Evolutionary conservation across 495 filamentous ascomycete species (phyloP).

Genomic region (Podospora comata): DNA sequence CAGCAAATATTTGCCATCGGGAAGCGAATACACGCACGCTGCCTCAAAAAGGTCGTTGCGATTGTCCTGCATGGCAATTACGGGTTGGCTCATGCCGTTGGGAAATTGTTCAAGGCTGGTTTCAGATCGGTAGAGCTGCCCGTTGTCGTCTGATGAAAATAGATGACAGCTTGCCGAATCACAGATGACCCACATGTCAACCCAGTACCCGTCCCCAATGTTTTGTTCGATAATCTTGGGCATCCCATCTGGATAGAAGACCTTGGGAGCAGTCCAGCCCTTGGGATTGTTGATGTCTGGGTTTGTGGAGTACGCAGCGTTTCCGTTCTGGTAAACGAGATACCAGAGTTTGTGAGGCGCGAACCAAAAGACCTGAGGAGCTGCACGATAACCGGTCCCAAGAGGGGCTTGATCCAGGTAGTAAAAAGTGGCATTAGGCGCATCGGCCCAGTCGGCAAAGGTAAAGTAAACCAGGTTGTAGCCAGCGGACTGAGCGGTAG

Average conservation of each 20-base stretch:
- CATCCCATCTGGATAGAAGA: conserved; percentile 21
- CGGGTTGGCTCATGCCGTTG: conserved; percentile 24
- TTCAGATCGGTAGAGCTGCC: conserved; percentile 29
- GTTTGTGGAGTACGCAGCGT: conserved; percentile 34
- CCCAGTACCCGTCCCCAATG: conserved; percentile 28
- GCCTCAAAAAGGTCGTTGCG: conserved; percentile 25
- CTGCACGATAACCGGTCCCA: conserved; percentile 28
- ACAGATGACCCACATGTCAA: conserved; percentile 35
- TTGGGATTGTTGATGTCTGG: conserved; percentile 25
- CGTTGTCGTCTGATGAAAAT: conserved; percentile 32
- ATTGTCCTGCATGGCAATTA: conserved; percentile 23
- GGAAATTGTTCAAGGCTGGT: conserved; percentile 22
- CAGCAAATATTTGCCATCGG: conserved; percentile 23
- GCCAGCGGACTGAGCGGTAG: conserved; percentile 22
- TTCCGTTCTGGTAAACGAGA: conserved; percentile 31
- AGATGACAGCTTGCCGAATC: conserved; percentile 23
- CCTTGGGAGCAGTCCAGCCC: conserved; percentile 27
- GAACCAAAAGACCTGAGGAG: conserved; percentile 29
- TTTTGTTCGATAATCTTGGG: conserved; percentile 23
- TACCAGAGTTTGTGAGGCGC: conserved; percentile 30
- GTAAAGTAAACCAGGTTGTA: conserved; percentile 30
- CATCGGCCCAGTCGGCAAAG: conserved; percentile 24
- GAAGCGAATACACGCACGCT: conserved; percentile 22
- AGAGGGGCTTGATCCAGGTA: conserved; percentile 29
- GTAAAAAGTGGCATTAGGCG: conserved; percentile 18